Percentiles rank a stretch among this genome's conserved stretches.
phyloP scores from a whole-genome alignment of 2,329 filamentous ascomycete genomes.

The Periconia digitata region DNA sequence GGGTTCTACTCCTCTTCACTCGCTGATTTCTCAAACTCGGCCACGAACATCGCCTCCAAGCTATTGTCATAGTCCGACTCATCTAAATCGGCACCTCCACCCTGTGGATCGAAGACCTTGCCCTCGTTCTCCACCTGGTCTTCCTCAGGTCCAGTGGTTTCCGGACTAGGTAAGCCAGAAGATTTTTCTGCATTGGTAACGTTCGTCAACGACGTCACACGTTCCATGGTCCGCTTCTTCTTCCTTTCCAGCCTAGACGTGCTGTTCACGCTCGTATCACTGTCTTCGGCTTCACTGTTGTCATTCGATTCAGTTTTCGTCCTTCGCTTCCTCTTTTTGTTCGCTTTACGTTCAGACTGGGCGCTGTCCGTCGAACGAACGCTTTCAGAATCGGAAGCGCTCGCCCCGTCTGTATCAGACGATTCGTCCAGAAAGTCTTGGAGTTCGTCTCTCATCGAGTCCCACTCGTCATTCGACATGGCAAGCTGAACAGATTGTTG shows the following conservation, averaged over 20 bases:
- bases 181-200: slow-evolving; percentile 44
- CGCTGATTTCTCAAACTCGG: slow-evolving; percentile 37
- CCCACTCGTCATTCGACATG: slow-evolving; percentile 41
- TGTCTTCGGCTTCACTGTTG: slow-evolving; percentile 44
- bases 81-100: slow-evolving; percentile 44
- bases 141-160: slow-evolving; percentile 43
- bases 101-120: slow-evolving; percentile 38
- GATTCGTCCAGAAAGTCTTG: slow-evolving; percentile 67
- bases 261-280: slow-evolving; percentile 39
- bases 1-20: slow-evolving; percentile 12
- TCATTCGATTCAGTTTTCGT: slow-evolving; percentile 32
- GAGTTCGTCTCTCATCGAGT: slow-evolving; percentile 68
- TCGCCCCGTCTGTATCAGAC: slow-evolving; percentile 36
- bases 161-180: slow-evolving; percentile 44
- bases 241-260: slow-evolving; percentile 46
- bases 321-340: slow-evolving; percentile 40
- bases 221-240: slow-evolving; percentile 51
- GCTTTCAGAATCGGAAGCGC: slow-evolving; percentile 37
- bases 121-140: slow-evolving; percentile 48
- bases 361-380: slow-evolving; percentile 35
- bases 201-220: slow-evolving; percentile 51
- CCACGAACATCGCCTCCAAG: slow-evolving; percentile 48
- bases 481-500: slow-evolving; percentile 26
- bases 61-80: slow-evolving; percentile 57
- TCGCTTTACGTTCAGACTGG: slow-evolving; percentile 22